Percentiles rank a stretch among this genome's conserved stretches.
phyloP scores from a whole-genome alignment of 2,329 filamentous ascomycete genomes.

The Zymoseptoria crescenta region DNA sequence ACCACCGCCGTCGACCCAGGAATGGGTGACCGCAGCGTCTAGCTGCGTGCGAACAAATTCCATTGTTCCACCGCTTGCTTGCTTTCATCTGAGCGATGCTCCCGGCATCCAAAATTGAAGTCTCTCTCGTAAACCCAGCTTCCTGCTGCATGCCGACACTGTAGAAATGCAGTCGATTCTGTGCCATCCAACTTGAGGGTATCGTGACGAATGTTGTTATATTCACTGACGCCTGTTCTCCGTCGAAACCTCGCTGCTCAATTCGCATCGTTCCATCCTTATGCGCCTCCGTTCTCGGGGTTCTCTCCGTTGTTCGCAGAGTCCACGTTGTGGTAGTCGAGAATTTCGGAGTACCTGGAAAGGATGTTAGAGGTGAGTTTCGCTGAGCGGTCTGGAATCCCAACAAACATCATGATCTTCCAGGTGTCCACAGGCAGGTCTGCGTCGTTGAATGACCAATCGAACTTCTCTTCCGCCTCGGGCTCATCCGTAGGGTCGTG shows the following conservation, averaged over 20 bases:
- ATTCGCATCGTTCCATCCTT: background rate
- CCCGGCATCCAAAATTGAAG: background rate
- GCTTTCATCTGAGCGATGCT: background rate
- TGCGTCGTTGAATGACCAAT: slow-evolving; percentile 99
- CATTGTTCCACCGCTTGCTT: background rate
- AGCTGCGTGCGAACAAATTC: background rate
- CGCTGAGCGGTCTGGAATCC: background rate
- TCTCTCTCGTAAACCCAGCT: background rate
- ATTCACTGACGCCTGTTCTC: background rate
- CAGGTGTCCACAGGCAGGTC: slow-evolving; percentile 97
- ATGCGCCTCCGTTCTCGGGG: slow-evolving; percentile 10
- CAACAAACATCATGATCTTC: slow-evolving; percentile 98
- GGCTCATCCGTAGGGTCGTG: slow-evolving; percentile 97
- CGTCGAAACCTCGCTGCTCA: background rate
- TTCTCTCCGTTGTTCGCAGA: slow-evolving; percentile 25
- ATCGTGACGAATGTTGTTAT: background rate
- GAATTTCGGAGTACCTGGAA: slow-evolving; percentile 90
- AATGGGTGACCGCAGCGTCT: background rate
- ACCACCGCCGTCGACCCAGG: background rate
- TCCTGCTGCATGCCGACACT: background rate
- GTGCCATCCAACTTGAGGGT: background rate
- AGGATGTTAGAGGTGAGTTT: background rate
- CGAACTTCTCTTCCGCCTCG: slow-evolving; percentile 91
- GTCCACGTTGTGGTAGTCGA: slow-evolving; percentile 96
- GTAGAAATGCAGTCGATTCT: background rate